Base-by-base conservation (phyloP, 2,329 filamentous ascomycete species). In the Calonectria naviculata region DNA sequence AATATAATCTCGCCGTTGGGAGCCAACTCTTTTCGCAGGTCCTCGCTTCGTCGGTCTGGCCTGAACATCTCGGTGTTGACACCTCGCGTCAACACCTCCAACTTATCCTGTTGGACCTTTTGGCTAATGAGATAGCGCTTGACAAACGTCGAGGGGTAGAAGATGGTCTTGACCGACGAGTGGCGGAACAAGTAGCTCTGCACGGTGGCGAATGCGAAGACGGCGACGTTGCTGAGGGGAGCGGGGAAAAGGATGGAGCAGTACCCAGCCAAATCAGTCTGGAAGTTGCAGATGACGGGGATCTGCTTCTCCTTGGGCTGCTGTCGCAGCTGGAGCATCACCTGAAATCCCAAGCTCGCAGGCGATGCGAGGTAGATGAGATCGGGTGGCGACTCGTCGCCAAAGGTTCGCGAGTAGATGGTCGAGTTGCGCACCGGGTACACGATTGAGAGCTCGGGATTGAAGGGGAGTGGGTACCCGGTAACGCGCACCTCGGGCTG, bases 211-310 rank as follows among this genome's bases (percentile, higher is more conserved):
- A 93, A 89, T 13, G 92, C 84, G 80, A 88, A 91, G 56, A 91
- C 90, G 5, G 90, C 91, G 68, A 92, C 86, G 13, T 83, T 82
- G 75, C 90, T 90, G 21, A 94, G 84, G 0, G 90, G 91, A 1
- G 85, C 83, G 0, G 92, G 91, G 71, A 94, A 92, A n/a, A 94
- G 84, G 62, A 94, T 93, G 60, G 89, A 87, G 76, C 90, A 92
- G 79, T 94, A 94, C 2, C 91, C 91, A 0, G 91, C 89, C 12
- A 94, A 83, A 78, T 94, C 92, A 1, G 92, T 94, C 80, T 94
- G 92, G 74, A 93, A 94, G 80, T 93, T 94, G 79, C 92, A 88
- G 49, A 93, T 85, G 2, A 93, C 84, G 3, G 89, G 89, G 1
- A 91, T 87, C 47, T 90, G 90, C 10, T 85, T 84, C 36, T 88